Evolutionary conservation across 129 eudicot species (phyloP).

Genomic region (Heracleum sosnowskyi): DNA sequence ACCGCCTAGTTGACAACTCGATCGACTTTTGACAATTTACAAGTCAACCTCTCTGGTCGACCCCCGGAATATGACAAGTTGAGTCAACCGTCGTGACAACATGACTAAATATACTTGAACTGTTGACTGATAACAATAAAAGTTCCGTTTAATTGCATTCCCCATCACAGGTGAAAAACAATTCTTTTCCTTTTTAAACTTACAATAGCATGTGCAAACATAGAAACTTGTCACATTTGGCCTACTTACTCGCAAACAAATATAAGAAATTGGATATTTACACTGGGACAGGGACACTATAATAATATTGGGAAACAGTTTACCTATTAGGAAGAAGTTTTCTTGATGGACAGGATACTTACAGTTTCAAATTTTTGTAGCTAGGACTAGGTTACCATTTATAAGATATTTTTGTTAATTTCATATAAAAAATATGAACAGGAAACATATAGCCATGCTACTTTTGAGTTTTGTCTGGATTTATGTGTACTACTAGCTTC

Average conservation of each 20-base stretch:
- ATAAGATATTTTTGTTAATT: not conserved
- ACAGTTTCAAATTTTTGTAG: not conserved
- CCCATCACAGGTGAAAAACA: not conserved
- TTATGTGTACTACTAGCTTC: not conserved
- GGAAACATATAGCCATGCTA: not conserved
- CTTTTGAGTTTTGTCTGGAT: not conserved
- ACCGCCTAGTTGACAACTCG: too few species aligned
- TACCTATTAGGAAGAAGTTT: not conserved
- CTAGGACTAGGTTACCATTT: not conserved
- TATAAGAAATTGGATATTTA: too few species aligned
- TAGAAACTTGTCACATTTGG: not conserved
- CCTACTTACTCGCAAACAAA: not conserved
- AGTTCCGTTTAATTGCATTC: not conserved
- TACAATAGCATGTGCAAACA: not conserved
- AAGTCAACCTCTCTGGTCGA: too few species aligned
- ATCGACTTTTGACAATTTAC: too few species aligned
- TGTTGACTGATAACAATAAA: not conserved
- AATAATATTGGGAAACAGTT: not conserved
- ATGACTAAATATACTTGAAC: too few species aligned
- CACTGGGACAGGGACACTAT: not conserved
- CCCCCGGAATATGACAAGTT: too few species aligned
- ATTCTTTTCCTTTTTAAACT: not conserved
- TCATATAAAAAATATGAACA: not conserved
- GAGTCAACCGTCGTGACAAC: too few species aligned
- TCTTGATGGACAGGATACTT: not conserved